Conservation (phyloP, 495 filamentous ascomycete species). For the Echria macrotheca region DNA sequence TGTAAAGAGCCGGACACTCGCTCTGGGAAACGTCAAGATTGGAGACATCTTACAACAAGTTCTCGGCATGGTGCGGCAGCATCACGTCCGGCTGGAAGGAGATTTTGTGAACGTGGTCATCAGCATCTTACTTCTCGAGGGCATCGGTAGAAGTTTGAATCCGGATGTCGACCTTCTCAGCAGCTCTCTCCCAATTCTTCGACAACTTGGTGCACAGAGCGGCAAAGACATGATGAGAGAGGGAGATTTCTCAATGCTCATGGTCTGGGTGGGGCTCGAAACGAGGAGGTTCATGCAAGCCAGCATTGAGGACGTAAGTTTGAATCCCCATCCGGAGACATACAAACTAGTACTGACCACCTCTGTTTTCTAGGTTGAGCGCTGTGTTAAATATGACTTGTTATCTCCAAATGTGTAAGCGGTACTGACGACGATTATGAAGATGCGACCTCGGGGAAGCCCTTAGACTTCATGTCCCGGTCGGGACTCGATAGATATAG, state of each 20-base stretch:
- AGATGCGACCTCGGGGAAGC: no score
- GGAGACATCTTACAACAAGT: constrained; percentile 91
- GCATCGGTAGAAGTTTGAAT: constrained; percentile 83
- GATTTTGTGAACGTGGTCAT: constrained; percentile 99
- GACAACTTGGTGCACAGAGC: constrained; percentile 77
- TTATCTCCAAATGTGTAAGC: constrained; percentile 58
- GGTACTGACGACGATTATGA: no score
- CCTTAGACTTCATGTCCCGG: no score
- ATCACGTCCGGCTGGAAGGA: constrained; percentile 93
- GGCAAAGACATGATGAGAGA: constrained; percentile 59
- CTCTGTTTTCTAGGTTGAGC: constrained; percentile 54
- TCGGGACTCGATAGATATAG: no score
- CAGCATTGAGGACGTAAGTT: constrained; percentile 75
- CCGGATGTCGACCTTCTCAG: constrained; percentile 80
- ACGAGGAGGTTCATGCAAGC: constrained; percentile 81
- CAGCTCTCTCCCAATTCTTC: constrained; percentile 85
- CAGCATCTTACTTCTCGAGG: constrained; percentile 87
- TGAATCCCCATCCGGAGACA: neutral
- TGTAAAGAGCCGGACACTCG: constrained; percentile 85
- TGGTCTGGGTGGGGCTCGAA: constrained; percentile 90
- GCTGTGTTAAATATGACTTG: constrained; percentile 51
- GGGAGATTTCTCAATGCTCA: constrained; percentile 88
- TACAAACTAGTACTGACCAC: constrained; percentile 19
- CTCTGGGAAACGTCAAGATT: constrained; percentile 91
- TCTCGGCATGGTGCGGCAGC: constrained; percentile 80